Conservation (phyloP, 192 early-diverging fungal genomes). For the Gaertneriomyces semiglobifer region DNA sequence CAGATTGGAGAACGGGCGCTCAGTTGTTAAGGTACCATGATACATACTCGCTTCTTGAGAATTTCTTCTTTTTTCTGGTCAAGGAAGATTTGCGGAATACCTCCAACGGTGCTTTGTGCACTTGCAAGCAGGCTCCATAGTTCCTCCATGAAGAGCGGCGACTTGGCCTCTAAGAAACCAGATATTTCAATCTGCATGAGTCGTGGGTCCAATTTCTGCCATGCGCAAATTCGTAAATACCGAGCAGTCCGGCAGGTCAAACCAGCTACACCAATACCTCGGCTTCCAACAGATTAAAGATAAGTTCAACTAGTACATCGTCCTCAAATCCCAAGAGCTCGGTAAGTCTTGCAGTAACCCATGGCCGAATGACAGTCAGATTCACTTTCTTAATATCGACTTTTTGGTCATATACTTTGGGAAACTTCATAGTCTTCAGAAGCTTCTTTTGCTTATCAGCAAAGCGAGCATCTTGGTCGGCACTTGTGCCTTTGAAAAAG, state of each 20-base stretch:
- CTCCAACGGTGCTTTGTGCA: conserved; percentile 75
- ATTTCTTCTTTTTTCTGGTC: conserved; percentile 86
- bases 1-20: background rate
- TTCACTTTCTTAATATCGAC: conserved; percentile 88
- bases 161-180: conserved; percentile 84
- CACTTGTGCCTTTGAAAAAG: conserved; percentile 64
- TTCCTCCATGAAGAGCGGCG: conserved; percentile 75
- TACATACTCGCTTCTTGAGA: conserved; percentile 12
- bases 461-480: conserved; percentile 76
- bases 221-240: background rate
- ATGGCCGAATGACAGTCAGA: conserved; percentile 78
- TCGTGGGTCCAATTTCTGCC: conserved; percentile 77
- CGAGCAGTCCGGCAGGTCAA: background rate
- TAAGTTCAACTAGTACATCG: conserved; percentile 85
- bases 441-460: conserved; percentile 81
- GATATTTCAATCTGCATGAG: conserved; percentile 93
- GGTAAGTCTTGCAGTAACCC: conserved; percentile 73
- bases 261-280: conserved; percentile 40
- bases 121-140: conserved; percentile 89
- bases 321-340: conserved; percentile 87
- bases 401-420: conserved; percentile 72
- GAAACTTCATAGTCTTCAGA: conserved; percentile 74
- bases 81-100: conserved; percentile 82
- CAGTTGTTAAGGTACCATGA: background rate
- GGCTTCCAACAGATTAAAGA: conserved; percentile 79